Percentiles rank a stretch among this genome's conserved stretches.
phyloP scores from a whole-genome alignment of 768 basidiomycete genomes.

The Pseudohyphozyma bogoriensis region DNA sequence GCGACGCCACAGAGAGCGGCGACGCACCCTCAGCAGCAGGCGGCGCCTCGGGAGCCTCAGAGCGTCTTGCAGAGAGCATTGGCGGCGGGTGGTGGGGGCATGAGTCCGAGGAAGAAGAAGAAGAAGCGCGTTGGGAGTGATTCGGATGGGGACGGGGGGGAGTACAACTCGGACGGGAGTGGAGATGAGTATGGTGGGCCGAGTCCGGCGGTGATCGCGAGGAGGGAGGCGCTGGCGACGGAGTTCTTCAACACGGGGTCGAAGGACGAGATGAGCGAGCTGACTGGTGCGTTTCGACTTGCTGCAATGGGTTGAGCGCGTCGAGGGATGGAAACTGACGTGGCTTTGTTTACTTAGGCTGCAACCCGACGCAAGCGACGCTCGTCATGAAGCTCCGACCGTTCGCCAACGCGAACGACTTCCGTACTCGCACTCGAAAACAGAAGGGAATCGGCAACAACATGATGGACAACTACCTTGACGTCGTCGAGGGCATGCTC shows the following conservation, averaged over 20 bases:
- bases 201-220: constrained; percentile 18
- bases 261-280: constrained; percentile 41
- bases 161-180: constrained; percentile 16
- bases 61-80: not conserved
- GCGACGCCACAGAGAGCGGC: not conserved
- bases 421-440: constrained; percentile 69
- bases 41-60: not conserved
- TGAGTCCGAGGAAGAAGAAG: constrained; percentile 11
- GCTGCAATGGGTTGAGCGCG: not conserved
- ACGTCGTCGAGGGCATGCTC: constrained; percentile 62
- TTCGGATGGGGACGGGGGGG: not conserved
- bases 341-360: constrained; percentile 40
- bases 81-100: not conserved
- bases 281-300: constrained; percentile 27
- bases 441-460: constrained; percentile 86
- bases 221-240: constrained; percentile 27
- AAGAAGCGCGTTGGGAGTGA: constrained; percentile 12
- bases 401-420: constrained; percentile 63
- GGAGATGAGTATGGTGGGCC: constrained; percentile 27
- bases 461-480: constrained; percentile 80
- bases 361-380: constrained; percentile 67
- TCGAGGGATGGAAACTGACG: not conserved
- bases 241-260: constrained; percentile 43
- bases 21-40: not conserved
- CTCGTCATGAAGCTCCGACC: constrained; percentile 69